phyloP scores from a whole-genome alignment of 352 stramenopile species.

The Phytophthora sojae region DNA sequence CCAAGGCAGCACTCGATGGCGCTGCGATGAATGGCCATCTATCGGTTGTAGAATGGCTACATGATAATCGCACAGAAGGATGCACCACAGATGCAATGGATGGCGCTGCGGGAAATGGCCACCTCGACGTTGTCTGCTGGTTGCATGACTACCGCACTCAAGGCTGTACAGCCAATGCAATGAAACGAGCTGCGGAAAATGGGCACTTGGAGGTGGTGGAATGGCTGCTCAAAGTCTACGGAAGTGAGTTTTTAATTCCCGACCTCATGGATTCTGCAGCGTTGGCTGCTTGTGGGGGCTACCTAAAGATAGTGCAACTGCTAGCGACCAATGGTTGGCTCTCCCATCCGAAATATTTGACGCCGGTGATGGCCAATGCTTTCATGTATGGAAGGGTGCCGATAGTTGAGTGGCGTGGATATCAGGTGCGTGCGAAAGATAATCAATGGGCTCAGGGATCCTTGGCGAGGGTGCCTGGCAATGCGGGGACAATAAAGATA shows the following conservation, averaged over 20 bases:
- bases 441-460: background rate
- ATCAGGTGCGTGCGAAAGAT: background rate
- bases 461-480: no score
- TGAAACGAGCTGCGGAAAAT: background rate
- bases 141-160: background rate
- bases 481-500: background rate
- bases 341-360: background rate
- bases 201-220: background rate
- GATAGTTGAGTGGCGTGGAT: background rate
- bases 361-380: background rate
- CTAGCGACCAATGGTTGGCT: background rate
- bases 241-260: background rate
- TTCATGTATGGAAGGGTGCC: background rate
- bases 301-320: background rate
- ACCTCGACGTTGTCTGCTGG: background rate
- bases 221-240: background rate
- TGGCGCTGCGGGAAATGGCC: background rate
- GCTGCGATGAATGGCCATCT: background rate
- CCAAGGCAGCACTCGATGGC: background rate
- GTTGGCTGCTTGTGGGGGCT: background rate
- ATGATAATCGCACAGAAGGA: background rate
- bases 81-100: background rate
- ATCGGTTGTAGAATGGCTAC: background rate
- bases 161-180: background rate
- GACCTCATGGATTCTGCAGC: background rate